Evolutionary conservation across 306 rosid species (phyloP).

Genomic region (Geum urbanum): DNA sequence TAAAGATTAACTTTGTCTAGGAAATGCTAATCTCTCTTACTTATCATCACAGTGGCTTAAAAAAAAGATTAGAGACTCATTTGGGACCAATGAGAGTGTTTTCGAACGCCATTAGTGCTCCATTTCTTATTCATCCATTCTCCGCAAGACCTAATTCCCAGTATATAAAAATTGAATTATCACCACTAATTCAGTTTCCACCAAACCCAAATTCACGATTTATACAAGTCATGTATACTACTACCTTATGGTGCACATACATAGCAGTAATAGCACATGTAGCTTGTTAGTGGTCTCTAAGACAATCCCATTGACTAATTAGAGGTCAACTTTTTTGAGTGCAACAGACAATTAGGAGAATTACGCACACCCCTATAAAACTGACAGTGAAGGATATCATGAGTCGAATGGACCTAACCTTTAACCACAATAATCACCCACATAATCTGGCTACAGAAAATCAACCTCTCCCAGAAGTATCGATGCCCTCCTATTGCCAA

Average conservation of each 20-base stretch:
- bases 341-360: slow-evolving; percentile 30
- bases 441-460: too few relatives aligned
- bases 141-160: slow-evolving; percentile 7
- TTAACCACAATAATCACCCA: too few relatives aligned
- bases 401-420: too few relatives aligned
- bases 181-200: slow-evolving; percentile 16
- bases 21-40: too few relatives aligned
- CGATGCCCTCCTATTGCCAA: too few relatives aligned
- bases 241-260: neutral
- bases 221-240: neutral
- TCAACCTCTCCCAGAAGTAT: too few relatives aligned
- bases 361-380: too few relatives aligned
- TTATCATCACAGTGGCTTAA: too few relatives aligned
- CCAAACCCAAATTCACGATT: neutral
- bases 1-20: too few relatives aligned
- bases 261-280: slow-evolving; percentile 15
- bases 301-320: slow-evolving; percentile 23
- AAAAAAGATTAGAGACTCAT: too few relatives aligned
- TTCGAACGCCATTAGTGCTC: slow-evolving; percentile 16
- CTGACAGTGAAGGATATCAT: too few relatives aligned
- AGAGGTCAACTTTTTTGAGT: slow-evolving; percentile 8
- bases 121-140: slow-evolving; percentile 17
- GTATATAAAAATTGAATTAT: neutral
- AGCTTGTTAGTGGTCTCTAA: slow-evolving; percentile 18
- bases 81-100: too few relatives aligned